Evolutionary conservation across 192 early-diverging fungal species (phyloP).

Genomic region (Piromyces sp.): DNA sequence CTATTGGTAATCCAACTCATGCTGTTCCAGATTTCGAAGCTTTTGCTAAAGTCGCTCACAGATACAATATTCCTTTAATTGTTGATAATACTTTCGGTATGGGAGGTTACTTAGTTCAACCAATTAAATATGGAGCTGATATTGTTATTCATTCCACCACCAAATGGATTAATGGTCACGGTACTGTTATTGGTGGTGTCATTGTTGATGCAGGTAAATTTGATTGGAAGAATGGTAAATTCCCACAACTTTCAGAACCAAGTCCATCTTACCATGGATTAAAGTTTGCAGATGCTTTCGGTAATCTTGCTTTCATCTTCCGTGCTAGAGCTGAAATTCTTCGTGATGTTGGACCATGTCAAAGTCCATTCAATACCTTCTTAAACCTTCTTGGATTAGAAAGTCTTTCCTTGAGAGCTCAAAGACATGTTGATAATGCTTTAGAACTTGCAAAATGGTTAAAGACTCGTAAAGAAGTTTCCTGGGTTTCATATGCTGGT

Average conservation of each 20-base stretch:
- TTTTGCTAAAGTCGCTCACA: constrained; percentile 64
- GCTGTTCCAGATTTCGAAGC: constrained; percentile 71
- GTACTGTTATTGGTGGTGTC: constrained; percentile 80
- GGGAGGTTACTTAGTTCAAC: constrained; percentile 55
- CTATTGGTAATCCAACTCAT: constrained; percentile 80
- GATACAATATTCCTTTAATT: constrained; percentile 66
- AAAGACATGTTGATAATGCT: constrained; percentile 68
- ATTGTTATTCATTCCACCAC: constrained; percentile 79
- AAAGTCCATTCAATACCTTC: constrained; percentile 83
- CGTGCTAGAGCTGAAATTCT: constrained; percentile 68
- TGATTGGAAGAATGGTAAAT: constrained; percentile 71
- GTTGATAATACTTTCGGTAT: constrained; percentile 96
- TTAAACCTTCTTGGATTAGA: constrained; percentile 78
- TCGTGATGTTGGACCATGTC: constrained; percentile 67
- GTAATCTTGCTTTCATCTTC: constrained; percentile 42
- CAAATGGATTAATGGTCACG: constrained; percentile 85
- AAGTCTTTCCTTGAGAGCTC: constrained; percentile 72
- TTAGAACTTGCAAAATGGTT: constrained; percentile 67
- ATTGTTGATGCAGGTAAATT: constrained; percentile 78
- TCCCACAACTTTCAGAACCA: constrained; percentile 75
- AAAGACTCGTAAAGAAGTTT: constrained; percentile 47
- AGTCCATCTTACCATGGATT: constrained; percentile 70
- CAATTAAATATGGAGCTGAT: constrained; percentile 87
- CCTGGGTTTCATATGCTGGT: constrained; percentile 81
- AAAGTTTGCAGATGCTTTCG: constrained; percentile 55